These are phyloP conservation scores for Ustilago shanxiensis DNA, from an alignment of 1,284 basidiomycete genomes.

Conservation along the genomic window DNA sequence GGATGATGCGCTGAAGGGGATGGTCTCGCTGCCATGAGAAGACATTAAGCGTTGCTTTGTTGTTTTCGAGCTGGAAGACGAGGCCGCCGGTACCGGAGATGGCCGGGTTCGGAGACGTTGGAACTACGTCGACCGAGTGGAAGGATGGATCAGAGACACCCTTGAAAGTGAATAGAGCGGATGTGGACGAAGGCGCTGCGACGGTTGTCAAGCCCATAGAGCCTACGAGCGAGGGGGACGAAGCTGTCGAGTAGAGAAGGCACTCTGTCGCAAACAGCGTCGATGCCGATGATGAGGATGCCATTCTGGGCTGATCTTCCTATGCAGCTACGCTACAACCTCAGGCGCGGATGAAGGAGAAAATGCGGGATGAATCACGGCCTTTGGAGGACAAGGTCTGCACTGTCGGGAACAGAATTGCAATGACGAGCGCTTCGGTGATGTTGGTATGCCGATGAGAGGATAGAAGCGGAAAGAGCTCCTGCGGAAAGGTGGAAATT, in stretches of 20 bases:
- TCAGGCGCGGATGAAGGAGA: too few relatives aligned
- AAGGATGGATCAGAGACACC: constrained; percentile 51
- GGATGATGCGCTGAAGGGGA: constrained; percentile 80
- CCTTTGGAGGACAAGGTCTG: neutral
- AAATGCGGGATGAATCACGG: too few relatives aligned
- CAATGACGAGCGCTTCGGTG: neutral
- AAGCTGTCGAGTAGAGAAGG: constrained; percentile 56
- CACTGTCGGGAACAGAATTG: too few relatives aligned
- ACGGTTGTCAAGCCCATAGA: constrained; percentile 55
- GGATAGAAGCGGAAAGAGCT: neutral
- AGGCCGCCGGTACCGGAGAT: constrained; percentile 79
- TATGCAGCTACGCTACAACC: neutral
- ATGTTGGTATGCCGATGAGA: neutral
- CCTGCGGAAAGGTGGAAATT: neutral
- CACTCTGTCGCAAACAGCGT: constrained; percentile 59
- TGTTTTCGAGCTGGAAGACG: constrained; percentile 80
- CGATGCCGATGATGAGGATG: constrained; percentile 31
- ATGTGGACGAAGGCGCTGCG: constrained; percentile 48
- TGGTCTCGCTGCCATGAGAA: constrained; percentile 82
- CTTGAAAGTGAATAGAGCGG: constrained; percentile 59
- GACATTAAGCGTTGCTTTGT: constrained; percentile 83
- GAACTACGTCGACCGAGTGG: constrained; percentile 42
- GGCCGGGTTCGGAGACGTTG: constrained; percentile 72
- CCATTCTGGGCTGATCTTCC: constrained; percentile 9
- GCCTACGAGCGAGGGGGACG: constrained; percentile 43